These are phyloP conservation scores for Fusarium devonianum DNA, from an alignment of 2,329 filamentous ascomycete species.

Conservation along the genomic window DNA sequence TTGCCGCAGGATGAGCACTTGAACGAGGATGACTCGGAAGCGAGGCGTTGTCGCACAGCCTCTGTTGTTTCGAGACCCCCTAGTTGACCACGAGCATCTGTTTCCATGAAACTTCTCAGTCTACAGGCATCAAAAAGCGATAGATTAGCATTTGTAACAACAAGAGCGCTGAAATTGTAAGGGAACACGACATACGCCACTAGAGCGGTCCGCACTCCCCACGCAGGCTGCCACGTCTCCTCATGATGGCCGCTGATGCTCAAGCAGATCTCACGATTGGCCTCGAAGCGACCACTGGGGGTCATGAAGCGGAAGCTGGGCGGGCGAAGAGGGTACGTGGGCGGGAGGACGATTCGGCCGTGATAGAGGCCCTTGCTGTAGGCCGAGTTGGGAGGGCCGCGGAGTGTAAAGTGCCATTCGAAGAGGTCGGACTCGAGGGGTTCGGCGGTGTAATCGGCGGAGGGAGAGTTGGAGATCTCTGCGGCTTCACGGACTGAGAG, in stretches of 20 bases:
- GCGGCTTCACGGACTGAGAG: slow-evolving; percentile 81
- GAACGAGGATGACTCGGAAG: slow-evolving; percentile 70
- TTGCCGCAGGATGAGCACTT: slow-evolving; percentile 74
- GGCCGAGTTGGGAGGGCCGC: slow-evolving; percentile 81
- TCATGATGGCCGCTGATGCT: slow-evolving; percentile 95
- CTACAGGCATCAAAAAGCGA: slow-evolving; percentile 39
- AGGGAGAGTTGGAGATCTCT: slow-evolving; percentile 81
- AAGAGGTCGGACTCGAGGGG: slow-evolving; percentile 91
- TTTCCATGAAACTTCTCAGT: slow-evolving; percentile 92
- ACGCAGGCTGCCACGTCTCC: slow-evolving; percentile 98
- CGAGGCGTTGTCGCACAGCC: slow-evolving; percentile 71
- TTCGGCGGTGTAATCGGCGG: slow-evolving; percentile 82
- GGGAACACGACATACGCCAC: slow-evolving; percentile 57
- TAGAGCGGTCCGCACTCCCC: slow-evolving; percentile 92
- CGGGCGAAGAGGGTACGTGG: slow-evolving; percentile 88
- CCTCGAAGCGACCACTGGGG: slow-evolving; percentile 90
- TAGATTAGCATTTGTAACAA: slow-evolving; percentile 5
- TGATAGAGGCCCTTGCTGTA: slow-evolving; percentile 90
- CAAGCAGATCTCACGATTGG: slow-evolving; percentile 95
- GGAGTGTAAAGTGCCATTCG: slow-evolving; percentile 99
- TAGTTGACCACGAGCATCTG: slow-evolving; percentile 84
- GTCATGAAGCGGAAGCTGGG: slow-evolving; percentile 97
- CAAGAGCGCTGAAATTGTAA: background rate
- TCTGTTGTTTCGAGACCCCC: slow-evolving; percentile 84
- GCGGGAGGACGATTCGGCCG: slow-evolving; percentile 89